These are phyloP conservation scores for Claviceps africana DNA, from an alignment of 2,329 filamentous ascomycete genomes.

Conservation along the genomic window DNA sequence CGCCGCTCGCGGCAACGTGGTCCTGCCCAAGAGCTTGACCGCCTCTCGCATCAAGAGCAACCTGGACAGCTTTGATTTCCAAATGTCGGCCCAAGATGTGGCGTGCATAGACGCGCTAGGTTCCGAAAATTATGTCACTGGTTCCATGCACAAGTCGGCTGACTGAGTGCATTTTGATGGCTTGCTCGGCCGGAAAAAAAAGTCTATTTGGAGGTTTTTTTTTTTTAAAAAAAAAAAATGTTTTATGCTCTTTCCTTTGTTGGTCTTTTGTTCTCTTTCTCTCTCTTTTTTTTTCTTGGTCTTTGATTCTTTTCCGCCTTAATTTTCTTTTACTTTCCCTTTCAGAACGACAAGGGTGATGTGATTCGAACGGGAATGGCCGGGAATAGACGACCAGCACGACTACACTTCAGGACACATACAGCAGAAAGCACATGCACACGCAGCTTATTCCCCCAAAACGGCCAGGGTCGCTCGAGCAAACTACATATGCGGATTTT, in stretches of 20 bases:
- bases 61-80: slow-evolving; percentile 45
- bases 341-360: background rate
- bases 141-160: slow-evolving; percentile 26
- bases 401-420: background rate
- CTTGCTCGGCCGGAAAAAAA: background rate
- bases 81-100: slow-evolving; percentile 48
- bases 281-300: background rate
- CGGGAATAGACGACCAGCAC: background rate
- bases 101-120: slow-evolving; percentile 43
- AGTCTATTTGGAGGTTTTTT: too few relatives aligned
- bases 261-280: background rate
- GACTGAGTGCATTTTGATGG: slow-evolving; percentile 16
- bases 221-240: too few relatives aligned
- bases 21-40: slow-evolving; percentile 59
- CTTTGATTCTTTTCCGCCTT: too few relatives aligned
- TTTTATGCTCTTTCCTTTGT: background rate
- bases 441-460: background rate
- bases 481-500: background rate
- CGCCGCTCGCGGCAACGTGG: slow-evolving; percentile 58
- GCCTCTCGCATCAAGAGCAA: slow-evolving; percentile 53
- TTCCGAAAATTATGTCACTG: slow-evolving; percentile 62
- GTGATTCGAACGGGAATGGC: background rate
- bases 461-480: background rate
- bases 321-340: too few relatives aligned
- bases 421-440: background rate